These are phyloP conservation scores for Stagonosporopsis rhizophila DNA, from an alignment of 2,329 filamentous ascomycete genomes.

Conservation along the genomic window DNA sequence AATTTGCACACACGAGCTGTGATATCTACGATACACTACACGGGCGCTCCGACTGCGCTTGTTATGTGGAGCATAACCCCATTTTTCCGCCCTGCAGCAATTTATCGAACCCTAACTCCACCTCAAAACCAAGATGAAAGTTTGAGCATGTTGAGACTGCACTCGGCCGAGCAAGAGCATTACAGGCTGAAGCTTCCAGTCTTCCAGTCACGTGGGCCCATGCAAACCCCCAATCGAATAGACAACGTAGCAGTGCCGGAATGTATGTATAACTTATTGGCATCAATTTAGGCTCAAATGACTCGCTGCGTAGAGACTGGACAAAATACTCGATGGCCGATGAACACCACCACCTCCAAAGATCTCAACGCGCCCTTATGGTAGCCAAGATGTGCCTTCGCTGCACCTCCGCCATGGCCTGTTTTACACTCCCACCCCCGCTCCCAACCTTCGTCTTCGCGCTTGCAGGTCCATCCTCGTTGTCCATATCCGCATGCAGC, in stretches of 20 bases:
- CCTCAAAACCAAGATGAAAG: neutral
- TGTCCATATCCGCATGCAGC: slow-evolving; percentile 48
- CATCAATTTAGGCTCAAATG: neutral
- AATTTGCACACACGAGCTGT: slow-evolving; percentile 10
- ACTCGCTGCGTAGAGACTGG: neutral
- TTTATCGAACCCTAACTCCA: neutral
- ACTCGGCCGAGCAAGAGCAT: neutral
- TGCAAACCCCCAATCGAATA: neutral
- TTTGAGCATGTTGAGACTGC: neutral
- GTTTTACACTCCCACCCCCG: neutral
- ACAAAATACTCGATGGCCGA: neutral
- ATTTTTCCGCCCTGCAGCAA: neutral
- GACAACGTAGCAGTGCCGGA: neutral
- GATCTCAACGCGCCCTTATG: neutral
- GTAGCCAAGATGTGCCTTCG: neutral
- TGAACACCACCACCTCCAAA: neutral
- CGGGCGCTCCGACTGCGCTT: slow-evolving; percentile 1
- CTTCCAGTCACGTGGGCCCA: too few species aligned
- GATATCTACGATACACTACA: neutral
- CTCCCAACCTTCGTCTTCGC: slow-evolving; percentile 1
- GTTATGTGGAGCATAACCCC: neutral
- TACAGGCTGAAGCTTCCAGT: too few species aligned
- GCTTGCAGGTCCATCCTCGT: slow-evolving; percentile 11
- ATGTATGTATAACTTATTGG: neutral
- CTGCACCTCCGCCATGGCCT: neutral